phyloP scores from a whole-genome alignment of 345 rosid species.

The Punica granatum region DNA sequence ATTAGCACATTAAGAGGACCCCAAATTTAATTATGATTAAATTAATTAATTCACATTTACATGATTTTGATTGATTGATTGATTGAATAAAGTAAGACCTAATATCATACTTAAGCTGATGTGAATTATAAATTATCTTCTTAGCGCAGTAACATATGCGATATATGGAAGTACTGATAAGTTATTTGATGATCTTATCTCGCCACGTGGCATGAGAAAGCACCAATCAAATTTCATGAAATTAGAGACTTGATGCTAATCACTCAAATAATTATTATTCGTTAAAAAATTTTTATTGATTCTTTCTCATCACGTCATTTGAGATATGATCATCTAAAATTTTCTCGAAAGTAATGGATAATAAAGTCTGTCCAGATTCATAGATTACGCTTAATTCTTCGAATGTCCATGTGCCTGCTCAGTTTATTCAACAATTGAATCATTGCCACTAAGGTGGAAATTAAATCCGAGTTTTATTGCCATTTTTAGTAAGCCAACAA shows the following conservation, averaged over 20 bases:
- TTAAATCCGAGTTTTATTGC: neutral
- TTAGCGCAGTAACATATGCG: no score
- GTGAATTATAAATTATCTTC: neutral
- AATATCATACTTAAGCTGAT: neutral
- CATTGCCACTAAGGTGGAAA: neutral
- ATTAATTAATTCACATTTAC: neutral
- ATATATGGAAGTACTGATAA: no score
- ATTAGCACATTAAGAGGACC: neutral
- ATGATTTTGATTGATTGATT: neutral
- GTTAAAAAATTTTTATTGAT: no score
- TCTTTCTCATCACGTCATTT: no score
- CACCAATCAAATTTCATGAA: no score
- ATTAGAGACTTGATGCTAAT: no score
- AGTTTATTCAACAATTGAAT: neutral
- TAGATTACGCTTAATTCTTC: neutral
- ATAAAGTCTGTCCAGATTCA: no score
- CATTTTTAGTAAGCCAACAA: neutral
- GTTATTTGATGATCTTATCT: no score
- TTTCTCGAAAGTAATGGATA: no score
- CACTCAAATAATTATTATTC: no score
- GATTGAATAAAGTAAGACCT: neutral
- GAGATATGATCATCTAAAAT: no score
- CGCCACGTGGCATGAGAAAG: no score
- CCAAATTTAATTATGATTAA: neutral
- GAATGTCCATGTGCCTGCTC: neutral